A percentile compares a stretch with the other conserved stretches of the same genome.
These are phyloP conservation scores for Globisporangium lucens DNA, from an alignment of 352 stramenopile genomes.

Conservation along the genomic window DNA sequence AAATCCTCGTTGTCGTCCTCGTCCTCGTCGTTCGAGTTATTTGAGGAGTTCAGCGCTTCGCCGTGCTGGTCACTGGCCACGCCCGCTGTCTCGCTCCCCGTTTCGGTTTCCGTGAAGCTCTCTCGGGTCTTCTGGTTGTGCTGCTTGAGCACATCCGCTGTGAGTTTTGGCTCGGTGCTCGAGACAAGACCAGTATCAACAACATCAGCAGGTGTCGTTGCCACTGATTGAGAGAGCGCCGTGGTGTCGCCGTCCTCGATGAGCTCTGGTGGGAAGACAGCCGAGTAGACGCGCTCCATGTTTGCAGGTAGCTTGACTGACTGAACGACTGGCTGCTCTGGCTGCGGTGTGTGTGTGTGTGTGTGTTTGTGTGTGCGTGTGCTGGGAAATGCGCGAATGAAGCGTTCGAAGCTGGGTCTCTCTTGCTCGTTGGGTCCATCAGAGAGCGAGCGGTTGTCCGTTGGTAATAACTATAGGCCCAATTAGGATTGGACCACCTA, in stretches of 20 bases:
- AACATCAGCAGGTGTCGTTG: not conserved
- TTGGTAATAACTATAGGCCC: not conserved
- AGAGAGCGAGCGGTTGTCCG: not conserved
- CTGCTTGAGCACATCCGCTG: conserved; percentile 47
- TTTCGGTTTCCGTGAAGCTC: conserved; percentile 11
- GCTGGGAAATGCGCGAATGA: conserved; percentile 8
- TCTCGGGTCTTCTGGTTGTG: conserved; percentile 42
- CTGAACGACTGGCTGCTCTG: not conserved
- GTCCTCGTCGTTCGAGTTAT: not conserved
- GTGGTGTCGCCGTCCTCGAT: not conserved
- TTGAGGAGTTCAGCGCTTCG: not conserved
- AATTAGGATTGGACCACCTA: not conserved
- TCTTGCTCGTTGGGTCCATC: not conserved
- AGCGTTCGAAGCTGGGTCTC: not conserved
- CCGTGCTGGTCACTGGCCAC: not conserved
- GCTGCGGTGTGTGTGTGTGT: not conserved
- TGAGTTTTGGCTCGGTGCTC: conserved; percentile 33
- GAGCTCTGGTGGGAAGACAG: conserved; percentile 65
- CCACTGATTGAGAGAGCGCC: not conserved
- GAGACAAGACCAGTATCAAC: not conserved
- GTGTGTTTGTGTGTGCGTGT: not conserved
- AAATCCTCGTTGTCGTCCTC: not conserved
- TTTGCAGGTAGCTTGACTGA: not conserved
- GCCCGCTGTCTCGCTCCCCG: conserved; percentile 3
- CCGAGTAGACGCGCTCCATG: conserved; percentile 86